phyloP scores from a whole-genome alignment of 2,329 filamentous ascomycete species.

The Apiospora kogelbergensis region DNA sequence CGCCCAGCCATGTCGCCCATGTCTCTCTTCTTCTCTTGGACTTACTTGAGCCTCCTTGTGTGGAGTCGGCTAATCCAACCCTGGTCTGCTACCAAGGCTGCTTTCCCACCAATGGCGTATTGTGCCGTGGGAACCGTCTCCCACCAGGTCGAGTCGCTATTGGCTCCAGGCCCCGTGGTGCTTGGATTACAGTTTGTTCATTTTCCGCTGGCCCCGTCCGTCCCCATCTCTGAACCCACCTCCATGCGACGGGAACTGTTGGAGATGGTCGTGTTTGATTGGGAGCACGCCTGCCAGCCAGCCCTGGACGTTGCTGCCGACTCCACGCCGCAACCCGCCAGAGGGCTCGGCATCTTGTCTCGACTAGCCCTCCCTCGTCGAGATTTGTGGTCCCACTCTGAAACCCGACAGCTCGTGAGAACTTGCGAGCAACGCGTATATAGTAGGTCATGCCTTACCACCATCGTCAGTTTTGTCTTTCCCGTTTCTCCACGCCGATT shows the following conservation, averaged over 20 bases:
- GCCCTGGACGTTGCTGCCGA: background rate
- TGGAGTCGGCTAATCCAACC: background rate
- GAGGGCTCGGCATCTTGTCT: background rate
- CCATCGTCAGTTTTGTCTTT: slow-evolving; percentile 9
- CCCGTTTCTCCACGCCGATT: slow-evolving; percentile 19
- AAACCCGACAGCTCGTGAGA: slow-evolving; percentile 2
- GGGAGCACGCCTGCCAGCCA: background rate
- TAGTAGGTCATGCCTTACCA: slow-evolving; percentile 12
- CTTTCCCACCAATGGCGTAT: background rate
- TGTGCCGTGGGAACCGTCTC: background rate
- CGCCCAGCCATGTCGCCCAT: background rate
- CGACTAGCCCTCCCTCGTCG: background rate
- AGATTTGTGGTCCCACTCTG: background rate
- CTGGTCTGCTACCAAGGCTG: background rate
- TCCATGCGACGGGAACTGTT: slow-evolving; percentile 17
- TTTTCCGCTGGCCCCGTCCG: slow-evolving; percentile 2
- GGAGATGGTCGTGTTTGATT: slow-evolving; percentile 13
- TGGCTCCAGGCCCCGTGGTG: background rate
- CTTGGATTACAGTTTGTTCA: background rate
- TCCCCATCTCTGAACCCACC: slow-evolving; percentile 13
- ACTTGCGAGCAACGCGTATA: slow-evolving; percentile 13
- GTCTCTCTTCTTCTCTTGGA: background rate
- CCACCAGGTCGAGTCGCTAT: background rate
- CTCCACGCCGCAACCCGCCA: background rate
- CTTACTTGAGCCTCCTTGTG: slow-evolving; percentile 2